These are phyloP conservation scores for Eutrema yunnanense DNA, from an alignment of 345 rosid genomes.

Conservation along the genomic window DNA sequence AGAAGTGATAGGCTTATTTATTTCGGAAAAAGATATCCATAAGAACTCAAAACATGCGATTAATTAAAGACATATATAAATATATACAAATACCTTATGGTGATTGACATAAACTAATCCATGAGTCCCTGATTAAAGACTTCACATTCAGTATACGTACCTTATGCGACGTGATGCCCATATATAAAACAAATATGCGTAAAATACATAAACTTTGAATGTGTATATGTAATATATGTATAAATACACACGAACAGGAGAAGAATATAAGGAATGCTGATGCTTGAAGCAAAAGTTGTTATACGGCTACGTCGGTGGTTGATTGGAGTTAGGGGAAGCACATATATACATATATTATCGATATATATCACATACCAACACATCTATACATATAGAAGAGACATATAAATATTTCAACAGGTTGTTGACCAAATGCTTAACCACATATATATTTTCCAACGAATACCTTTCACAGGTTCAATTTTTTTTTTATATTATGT, in stretches of 20 bases:
- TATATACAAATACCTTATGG: not conserved
- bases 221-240: not conserved
- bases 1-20: not conserved
- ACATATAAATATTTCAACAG: not conserved
- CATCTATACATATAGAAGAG: not conserved
- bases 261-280: slow-evolving; percentile 9
- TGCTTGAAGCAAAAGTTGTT: slow-evolving; percentile 18
- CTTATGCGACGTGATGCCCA: not conserved
- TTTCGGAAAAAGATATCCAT: not conserved
- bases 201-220: not conserved
- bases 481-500: not conserved
- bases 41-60: not conserved
- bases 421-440: slow-evolving; percentile 24
- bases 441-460: not conserved
- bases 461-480: not conserved
- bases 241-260: slow-evolving; percentile 4
- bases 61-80: not conserved
- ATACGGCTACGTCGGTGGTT: slow-evolving; percentile 1
- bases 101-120: not conserved
- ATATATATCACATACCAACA: not conserved
- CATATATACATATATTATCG: not conserved
- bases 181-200: not conserved
- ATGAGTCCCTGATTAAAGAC: not conserved
- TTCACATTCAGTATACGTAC: not conserved
- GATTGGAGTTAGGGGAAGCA: slow-evolving; percentile 1